Conservation (phyloP, 345 rosid species). For the Eucalyptus pumila region DNA sequence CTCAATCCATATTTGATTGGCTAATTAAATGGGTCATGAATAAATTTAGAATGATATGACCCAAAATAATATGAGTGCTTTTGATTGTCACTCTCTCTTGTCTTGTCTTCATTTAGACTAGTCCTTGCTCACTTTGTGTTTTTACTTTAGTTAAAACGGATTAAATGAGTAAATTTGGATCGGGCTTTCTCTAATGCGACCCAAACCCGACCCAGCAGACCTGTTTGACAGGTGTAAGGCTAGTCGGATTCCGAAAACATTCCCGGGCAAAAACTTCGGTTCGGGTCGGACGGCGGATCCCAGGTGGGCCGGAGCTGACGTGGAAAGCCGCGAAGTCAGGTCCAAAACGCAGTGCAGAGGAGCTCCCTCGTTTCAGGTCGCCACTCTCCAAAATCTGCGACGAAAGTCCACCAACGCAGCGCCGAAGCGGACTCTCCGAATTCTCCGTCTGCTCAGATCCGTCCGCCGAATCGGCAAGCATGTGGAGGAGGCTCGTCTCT, state of each 20-base stretch:
- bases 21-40: neutral
- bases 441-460: neutral
- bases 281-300: neutral
- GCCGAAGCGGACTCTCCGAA: neutral
- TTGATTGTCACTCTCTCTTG: too few species aligned
- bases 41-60: neutral
- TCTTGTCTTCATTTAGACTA: neutral
- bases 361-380: neutral
- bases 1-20: neutral
- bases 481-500: constrained; percentile 73
- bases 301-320: neutral
- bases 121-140: neutral
- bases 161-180: neutral
- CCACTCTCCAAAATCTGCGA: neutral
- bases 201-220: neutral
- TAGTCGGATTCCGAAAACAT: neutral
- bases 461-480: neutral
- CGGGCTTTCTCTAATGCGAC: neutral
- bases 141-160: too few species aligned
- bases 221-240: neutral
- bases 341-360: neutral
- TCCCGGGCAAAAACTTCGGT: neutral
- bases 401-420: neutral
- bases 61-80: neutral
- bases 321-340: neutral